Conservation (phyloP, 371 early-diverging fungal species). For the Lichtheimia hyalospora region DNA sequence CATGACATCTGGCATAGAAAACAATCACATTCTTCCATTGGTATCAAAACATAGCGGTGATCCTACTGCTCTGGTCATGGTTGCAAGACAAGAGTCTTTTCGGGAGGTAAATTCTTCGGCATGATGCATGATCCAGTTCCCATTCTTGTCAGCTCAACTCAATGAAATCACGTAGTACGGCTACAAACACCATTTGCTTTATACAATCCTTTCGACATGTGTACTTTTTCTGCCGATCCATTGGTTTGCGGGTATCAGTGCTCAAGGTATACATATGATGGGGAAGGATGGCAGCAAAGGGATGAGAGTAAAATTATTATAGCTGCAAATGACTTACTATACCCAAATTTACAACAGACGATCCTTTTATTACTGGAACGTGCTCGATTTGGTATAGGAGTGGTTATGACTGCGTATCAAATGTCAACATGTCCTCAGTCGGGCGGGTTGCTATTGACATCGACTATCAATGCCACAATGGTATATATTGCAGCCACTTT, state of each 20-base stretch:
- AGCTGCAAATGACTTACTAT: too few species aligned
- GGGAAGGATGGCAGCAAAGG: too few species aligned
- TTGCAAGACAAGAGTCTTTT: slow-evolving; percentile 27
- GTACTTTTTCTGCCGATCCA: slow-evolving; percentile 16
- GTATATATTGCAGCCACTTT: slow-evolving; percentile 10
- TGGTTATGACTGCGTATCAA: slow-evolving; percentile 11
- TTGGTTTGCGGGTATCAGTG: background rate
- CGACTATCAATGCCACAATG: slow-evolving; percentile 25
- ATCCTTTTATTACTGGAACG: background rate
- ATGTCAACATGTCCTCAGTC: slow-evolving; percentile 22
- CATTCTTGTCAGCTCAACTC: background rate
- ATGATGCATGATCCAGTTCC: background rate
- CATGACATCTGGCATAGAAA: slow-evolving; percentile 6
- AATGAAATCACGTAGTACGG: slow-evolving; percentile 6
- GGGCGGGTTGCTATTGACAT: slow-evolving; percentile 15
- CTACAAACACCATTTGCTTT: slow-evolving; percentile 21
- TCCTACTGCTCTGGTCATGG: slow-evolving; percentile 22
- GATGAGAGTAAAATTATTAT: too few species aligned
- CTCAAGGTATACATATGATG: background rate
- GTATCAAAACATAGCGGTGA: slow-evolving; percentile 25
- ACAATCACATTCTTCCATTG: slow-evolving; percentile 26
- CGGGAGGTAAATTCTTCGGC: slow-evolving; percentile 17
- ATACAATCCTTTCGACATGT: slow-evolving; percentile 17
- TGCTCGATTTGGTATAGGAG: background rate
- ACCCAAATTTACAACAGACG: background rate